Evolutionary conservation across 2,329 filamentous ascomycete genomes (phyloP).

Genomic region (Coleophoma eucalyptorum): DNA sequence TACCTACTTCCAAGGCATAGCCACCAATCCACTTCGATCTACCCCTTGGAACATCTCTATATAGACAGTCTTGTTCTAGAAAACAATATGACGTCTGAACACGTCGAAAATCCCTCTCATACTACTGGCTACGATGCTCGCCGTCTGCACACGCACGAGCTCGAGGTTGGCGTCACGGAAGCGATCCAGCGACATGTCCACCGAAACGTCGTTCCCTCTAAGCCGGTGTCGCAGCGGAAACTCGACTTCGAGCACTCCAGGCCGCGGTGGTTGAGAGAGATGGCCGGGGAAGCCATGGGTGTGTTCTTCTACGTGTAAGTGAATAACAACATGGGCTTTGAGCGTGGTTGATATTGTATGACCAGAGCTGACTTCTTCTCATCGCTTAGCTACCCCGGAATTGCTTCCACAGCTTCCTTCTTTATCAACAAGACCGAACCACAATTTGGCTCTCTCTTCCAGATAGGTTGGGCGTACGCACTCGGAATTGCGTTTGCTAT

Average conservation of each 20-base stretch:
- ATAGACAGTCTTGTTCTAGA: too few relatives aligned
- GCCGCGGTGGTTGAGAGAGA: conserved; percentile 50
- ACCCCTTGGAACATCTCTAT: too few relatives aligned
- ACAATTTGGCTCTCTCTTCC: conserved; percentile 47
- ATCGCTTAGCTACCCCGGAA: conserved; percentile 37
- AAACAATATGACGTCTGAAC: conserved; percentile 8
- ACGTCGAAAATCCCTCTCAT: conserved; percentile 14
- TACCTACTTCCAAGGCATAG: too few relatives aligned
- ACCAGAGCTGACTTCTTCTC: background rate
- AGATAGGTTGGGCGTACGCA: conserved; percentile 52
- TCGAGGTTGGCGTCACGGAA: conserved; percentile 51
- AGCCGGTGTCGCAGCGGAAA: conserved; percentile 47
- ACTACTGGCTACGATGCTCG: conserved; percentile 14
- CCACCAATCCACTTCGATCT: too few relatives aligned
- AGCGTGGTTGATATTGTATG: background rate
- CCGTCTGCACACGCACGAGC: conserved; percentile 19
- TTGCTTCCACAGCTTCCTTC: conserved; percentile 49
- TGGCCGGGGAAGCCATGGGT: conserved; percentile 51
- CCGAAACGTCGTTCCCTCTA: conserved; percentile 43
- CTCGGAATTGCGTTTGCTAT: conserved; percentile 56
- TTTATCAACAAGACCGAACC: conserved; percentile 39
- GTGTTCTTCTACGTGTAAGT: conserved; percentile 51
- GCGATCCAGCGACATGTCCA: conserved; percentile 45
- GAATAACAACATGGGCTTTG: background rate
- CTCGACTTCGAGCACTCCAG: conserved; percentile 50